A percentile compares a stretch with the other conserved stretches of the same genome.
Evolutionary conservation across 306 rosid genomes (phyloP).

Genomic region (Nissolia schottii): DNA sequence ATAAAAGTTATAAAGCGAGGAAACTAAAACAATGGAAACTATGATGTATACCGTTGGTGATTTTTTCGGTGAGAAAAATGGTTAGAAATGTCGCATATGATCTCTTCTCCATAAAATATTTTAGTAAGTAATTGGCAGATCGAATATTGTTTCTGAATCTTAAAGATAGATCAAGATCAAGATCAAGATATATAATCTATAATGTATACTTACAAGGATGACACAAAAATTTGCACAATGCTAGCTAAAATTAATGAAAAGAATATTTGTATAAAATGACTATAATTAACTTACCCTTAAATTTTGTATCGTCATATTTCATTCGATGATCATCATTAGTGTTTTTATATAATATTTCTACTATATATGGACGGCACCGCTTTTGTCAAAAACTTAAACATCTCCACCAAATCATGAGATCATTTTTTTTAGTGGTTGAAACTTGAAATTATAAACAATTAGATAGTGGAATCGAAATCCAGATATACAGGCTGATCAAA

Average conservation of each 20-base stretch:
- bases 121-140: not conserved
- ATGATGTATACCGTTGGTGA: not conserved
- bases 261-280: not conserved
- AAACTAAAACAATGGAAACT: not conserved
- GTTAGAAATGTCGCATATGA: not conserved
- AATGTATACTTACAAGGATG: not conserved
- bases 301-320: not conserved
- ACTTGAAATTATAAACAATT: not conserved
- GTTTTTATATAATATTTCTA: not conserved
- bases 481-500: not conserved
- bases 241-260: not conserved
- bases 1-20: not conserved
- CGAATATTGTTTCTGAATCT: not conserved
- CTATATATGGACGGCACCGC: conserved; percentile 9
- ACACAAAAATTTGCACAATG: not conserved
- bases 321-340: not conserved
- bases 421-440: conserved; percentile 13
- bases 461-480: not conserved
- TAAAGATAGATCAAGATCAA: not conserved
- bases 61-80: not conserved
- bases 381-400: not conserved
- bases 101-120: not conserved
- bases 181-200: no score
- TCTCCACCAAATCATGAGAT: conserved; percentile 2
- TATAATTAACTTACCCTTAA: not conserved